Evolutionary conservation across 176 grass and related monocot species (phyloP).

Genomic region (Lolium rigidum): DNA sequence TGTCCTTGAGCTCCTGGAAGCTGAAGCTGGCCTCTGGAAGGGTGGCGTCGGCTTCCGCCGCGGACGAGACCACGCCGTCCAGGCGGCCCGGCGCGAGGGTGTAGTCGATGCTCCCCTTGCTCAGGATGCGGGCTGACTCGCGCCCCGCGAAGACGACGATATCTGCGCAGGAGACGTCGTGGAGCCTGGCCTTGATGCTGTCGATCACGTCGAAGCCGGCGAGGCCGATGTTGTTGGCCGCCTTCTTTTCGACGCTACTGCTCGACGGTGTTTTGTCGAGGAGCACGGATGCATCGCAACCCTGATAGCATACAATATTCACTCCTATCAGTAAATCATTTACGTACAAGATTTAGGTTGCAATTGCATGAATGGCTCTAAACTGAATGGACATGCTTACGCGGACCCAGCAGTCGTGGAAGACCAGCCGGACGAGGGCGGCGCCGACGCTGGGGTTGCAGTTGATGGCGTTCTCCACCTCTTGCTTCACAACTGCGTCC

Average conservation of each 20-base stretch:
- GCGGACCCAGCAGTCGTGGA: constrained; percentile 65
- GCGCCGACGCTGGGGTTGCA: constrained; percentile 28
- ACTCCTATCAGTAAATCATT: neutral
- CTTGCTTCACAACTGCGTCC: constrained; percentile 17
- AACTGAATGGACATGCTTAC: constrained; percentile 23
- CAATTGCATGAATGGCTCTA: too few species aligned
- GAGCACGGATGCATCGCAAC: constrained; percentile 63
- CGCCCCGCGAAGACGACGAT: constrained; percentile 45
- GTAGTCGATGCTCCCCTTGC: constrained; percentile 33
- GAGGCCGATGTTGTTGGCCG: constrained; percentile 42
- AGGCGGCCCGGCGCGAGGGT: constrained; percentile 33
- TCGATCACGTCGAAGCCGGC: constrained; percentile 52
- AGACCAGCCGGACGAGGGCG: constrained; percentile 56
- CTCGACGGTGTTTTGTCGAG: constrained; percentile 36
- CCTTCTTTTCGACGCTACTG: constrained; percentile 39
- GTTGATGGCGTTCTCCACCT: constrained; percentile 40
- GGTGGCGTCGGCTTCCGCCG: constrained; percentile 25
- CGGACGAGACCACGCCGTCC: constrained; percentile 44
- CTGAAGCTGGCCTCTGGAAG: constrained; percentile 30
- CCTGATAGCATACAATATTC: neutral
- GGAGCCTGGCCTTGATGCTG: constrained; percentile 31
- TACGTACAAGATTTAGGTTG: neutral
- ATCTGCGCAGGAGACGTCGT: constrained; percentile 52
- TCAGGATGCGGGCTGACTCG: constrained; percentile 38
- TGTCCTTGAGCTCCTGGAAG: constrained; percentile 28